Evolutionary conservation across 345 rosid genomes (phyloP), one percentile per base, ranked within the genome.

Genomic region (Salix purpurea): DNA sequence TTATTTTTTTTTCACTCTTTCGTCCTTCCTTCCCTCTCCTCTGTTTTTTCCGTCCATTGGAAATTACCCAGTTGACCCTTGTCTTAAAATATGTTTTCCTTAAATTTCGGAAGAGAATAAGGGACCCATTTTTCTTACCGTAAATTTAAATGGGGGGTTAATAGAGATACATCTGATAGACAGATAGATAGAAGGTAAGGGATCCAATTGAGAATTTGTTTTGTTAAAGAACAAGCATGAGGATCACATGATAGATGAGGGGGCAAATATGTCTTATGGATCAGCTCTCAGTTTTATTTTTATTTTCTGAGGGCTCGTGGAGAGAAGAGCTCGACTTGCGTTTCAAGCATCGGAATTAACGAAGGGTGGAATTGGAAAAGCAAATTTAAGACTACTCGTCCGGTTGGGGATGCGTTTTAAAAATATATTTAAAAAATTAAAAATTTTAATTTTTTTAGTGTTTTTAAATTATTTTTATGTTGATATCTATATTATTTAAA

Each of bases 321-420:
- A 19, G 6, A 16, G 56, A 16, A 16, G n/a, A 18, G 8, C 69
- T 34, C 6, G 30, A 1, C 56, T 65, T 64, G 2, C 52, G 68
- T 50, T 13, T 8, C 28, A 26, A 71, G 76, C 73, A 70, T 71
- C 2, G 73, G 54, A 58, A 66, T 37, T 65, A 54, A 69, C 48
- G 70, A 67, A 73, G 84, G 85, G 42, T 65, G 70, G 40, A 78
- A 40, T 7, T 0, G 88, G 73, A 32, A 85, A 72, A n/a, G 15
- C 1, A 10, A 5, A 5, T 0, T 2, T 1, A 32, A 32, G 36
- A 0, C 36, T 0, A 3, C 0, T 32, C 0, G 34, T 32, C 4
- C 0, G 4, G 4, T 32, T 3, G 34, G 4, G 34, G 0, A 32
- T 32, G 34, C 34, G 0, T 32, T 32, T 32, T 32, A 32, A 32